Base-by-base conservation (phyloP, 148 eudicot genomes). In the Dysphania ambrosioides region DNA sequence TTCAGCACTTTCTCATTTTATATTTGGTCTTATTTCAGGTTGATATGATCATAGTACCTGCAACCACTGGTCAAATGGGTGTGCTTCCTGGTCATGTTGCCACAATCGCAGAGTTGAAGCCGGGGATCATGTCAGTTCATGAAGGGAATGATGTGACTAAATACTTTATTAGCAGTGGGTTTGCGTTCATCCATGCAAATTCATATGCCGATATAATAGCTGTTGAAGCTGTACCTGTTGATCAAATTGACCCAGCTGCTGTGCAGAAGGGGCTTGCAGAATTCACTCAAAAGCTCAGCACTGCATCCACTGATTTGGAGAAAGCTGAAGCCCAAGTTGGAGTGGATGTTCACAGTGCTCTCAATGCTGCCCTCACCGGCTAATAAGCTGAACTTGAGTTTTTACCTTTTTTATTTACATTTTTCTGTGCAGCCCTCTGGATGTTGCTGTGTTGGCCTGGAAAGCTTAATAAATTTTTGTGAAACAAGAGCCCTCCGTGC, bases 301-400 rank as follows among this genome's bases (percentile, higher is more conserved):
- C 97, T 2, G 97, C 98, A 34, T 78, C 90, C 23, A 88, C 97
- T 15, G 97, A 91, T 72, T 66, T 89, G 80, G 98, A 93, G 80
- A 91, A 86, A 86, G 96, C 98, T 44, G 96, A 90, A 90, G 93
- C 96, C 66, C 97, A 90, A 71, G 90, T 93, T 59, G 98, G 91
- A 38, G 85, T 93, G 21, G 93, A 93, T 77, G 92, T 90, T 72
- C 89, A 88, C 71, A 90, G 90, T 82, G 94, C 97, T 63, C 86
- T 93, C 60, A 90, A 90, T 77, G 78, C 84, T 58, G 91, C 97
- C 66, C 77, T 91, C 72, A 66, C 87, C 8, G 90, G 88, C 81
- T 89, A 82, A 80, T 81, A 10, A n/a, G 32, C 35, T 67, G 66
- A 59, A 40, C 27, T 24, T 70, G 27, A 35, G 47, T 56, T 60